phyloP scores from a whole-genome alignment of 1,284 basidiomycete species.

The Heimioporus retisporus region DNA sequence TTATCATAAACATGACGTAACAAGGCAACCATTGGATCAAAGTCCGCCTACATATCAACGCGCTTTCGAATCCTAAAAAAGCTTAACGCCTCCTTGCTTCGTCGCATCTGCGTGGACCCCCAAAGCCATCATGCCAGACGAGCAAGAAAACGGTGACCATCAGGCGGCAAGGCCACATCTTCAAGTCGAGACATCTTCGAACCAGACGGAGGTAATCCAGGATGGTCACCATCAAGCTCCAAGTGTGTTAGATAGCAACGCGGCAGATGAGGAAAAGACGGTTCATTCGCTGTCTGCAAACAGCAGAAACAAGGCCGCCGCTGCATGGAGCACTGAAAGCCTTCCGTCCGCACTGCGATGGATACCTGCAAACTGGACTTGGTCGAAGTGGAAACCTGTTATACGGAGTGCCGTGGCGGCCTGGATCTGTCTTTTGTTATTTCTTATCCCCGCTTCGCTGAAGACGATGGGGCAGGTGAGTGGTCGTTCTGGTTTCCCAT shows the following conservation, averaged over 20 bases:
- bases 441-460: constrained; percentile 67
- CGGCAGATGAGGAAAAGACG: constrained; percentile 9
- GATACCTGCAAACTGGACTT: constrained; percentile 67
- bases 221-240: too few species aligned
- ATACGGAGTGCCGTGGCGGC: constrained; percentile 72
- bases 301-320: too few species aligned
- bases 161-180: constrained; percentile 12
- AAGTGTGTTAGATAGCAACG: neutral
- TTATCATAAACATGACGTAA: too few species aligned
- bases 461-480: constrained; percentile 69
- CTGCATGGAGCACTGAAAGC: constrained; percentile 10
- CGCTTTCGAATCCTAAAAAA: too few species aligned
- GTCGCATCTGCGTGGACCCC: too few species aligned
- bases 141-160: neutral
- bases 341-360: constrained; percentile 55
- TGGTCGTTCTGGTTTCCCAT: constrained; percentile 5
- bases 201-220: neutral
- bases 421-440: constrained; percentile 72
- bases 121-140: constrained; percentile 19
- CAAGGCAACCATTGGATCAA: too few species aligned
- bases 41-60: too few species aligned
- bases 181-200: constrained; percentile 12
- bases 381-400: constrained; percentile 72
- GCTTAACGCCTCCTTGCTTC: too few species aligned
- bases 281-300: too few species aligned